Evolutionary conservation across 2,329 filamentous ascomycete genomes (phyloP).

Genomic region (Monilinia fructigena): DNA sequence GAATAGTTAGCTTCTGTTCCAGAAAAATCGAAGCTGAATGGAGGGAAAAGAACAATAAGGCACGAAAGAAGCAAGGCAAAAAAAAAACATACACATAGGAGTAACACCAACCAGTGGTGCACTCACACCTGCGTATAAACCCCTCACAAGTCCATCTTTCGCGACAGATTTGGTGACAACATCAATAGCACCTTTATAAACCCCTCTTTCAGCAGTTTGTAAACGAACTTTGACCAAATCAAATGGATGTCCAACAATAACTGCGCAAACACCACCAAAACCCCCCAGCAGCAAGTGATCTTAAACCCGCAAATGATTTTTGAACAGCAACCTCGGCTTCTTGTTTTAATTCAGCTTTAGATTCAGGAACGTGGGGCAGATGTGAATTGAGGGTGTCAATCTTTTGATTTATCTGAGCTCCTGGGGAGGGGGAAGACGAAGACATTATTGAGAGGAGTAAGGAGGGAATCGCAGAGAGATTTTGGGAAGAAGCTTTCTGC

Average conservation of each 20-base stretch:
- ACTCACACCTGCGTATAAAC: slow-evolving; percentile 94
- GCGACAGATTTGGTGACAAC: slow-evolving; percentile 87
- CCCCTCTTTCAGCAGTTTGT: slow-evolving; percentile 91
- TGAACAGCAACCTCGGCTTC: slow-evolving; percentile 34
- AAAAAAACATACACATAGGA: slow-evolving; percentile 82
- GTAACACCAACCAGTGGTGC: slow-evolving; percentile 94
- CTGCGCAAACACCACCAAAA: slow-evolving; percentile 94
- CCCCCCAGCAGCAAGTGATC: slow-evolving; percentile 84
- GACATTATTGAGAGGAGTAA: slow-evolving; percentile 15
- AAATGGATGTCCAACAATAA: slow-evolving; percentile 93
- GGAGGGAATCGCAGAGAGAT: background rate
- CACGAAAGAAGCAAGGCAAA: background rate
- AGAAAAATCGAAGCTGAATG: background rate
- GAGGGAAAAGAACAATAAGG: background rate
- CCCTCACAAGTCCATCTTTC: slow-evolving; percentile 74
- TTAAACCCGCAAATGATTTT: slow-evolving; percentile 57
- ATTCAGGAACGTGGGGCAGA: slow-evolving; percentile 40
- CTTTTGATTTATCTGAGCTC: slow-evolving; percentile 35
- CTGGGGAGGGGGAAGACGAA: slow-evolving; percentile 26
- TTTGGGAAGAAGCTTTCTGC: background rate
- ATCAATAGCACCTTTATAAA: slow-evolving; percentile 87
- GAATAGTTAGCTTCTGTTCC: slow-evolving; percentile 18
- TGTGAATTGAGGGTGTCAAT: slow-evolving; percentile 36
- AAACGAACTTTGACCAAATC: slow-evolving; percentile 96
- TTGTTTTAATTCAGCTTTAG: slow-evolving; percentile 39